These are phyloP conservation scores for Aspergillus awamori DNA, from an alignment of 2,329 filamentous ascomycete species.

Conservation along the genomic window DNA sequence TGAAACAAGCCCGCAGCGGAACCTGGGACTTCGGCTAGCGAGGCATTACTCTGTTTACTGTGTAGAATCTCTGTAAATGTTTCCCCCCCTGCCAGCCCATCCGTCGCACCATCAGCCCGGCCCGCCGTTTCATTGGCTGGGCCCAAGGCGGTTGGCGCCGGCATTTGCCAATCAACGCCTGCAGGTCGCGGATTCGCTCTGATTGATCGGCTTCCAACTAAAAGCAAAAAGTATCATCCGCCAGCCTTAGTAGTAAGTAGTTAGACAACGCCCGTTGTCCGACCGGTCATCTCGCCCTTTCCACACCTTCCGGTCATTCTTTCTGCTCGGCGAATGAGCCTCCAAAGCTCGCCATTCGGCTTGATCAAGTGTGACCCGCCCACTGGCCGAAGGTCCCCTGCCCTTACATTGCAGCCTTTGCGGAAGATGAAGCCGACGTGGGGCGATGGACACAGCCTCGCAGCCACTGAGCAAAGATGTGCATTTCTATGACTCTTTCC, in stretches of 20 bases:
- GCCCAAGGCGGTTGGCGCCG: conserved; percentile 4
- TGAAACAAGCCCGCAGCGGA: not conserved
- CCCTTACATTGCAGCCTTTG: not conserved
- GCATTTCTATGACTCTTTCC: not conserved
- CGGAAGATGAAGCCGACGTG: not conserved
- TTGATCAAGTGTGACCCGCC: not conserved
- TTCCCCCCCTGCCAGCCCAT: not conserved
- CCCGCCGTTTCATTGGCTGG: conserved; percentile 4
- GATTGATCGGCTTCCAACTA: not conserved
- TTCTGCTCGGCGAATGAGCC: not conserved
- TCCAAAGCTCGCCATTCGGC: not conserved
- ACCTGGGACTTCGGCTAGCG: not conserved
- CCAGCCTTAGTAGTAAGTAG: too few species aligned
- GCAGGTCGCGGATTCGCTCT: not conserved
- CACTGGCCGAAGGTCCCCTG: not conserved
- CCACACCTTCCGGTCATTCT: not conserved
- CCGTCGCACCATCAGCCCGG: conserved; percentile 9
- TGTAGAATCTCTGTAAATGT: too few species aligned
- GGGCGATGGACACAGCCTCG: not conserved
- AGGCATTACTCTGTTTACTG: not conserved
- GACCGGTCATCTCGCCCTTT: not conserved
- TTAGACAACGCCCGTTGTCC: not conserved
- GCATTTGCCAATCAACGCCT: conserved; percentile 7
- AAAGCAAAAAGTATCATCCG: too few species aligned
- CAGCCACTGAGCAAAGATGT: not conserved